phyloP scores from a whole-genome alignment of 805 yeast genomes.

The Candida rishiriensis region DNA sequence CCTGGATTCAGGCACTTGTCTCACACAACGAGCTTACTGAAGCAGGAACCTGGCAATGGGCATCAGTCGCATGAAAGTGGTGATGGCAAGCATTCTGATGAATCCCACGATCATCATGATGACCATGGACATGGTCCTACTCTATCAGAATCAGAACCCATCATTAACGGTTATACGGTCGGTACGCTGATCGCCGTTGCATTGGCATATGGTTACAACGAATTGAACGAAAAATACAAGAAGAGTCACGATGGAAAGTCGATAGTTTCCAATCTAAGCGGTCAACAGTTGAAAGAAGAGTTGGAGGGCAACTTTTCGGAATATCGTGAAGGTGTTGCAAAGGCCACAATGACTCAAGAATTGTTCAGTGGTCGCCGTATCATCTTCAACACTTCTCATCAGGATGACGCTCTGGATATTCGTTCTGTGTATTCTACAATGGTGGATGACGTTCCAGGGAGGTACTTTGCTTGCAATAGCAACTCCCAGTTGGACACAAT shows the following conservation, averaged over 20 bases:
- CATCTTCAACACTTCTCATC: no score
- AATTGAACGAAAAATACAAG: conserved; percentile 46
- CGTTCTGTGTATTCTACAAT: conserved; percentile 14
- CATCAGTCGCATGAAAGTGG: neutral
- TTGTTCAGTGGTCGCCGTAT: conserved; percentile 10
- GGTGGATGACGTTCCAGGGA: conserved; percentile 30
- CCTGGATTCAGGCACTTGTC: no score
- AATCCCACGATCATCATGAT: conserved; percentile 11
- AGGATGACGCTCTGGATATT: conserved; percentile 6
- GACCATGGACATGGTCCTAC: conserved; percentile 18
- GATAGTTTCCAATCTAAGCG: conserved; percentile 14
- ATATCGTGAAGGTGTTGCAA: conserved; percentile 22
- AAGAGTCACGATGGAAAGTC: conserved; percentile 35
- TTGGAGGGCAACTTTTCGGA: conserved; percentile 17
- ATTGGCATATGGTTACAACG: conserved; percentile 39
- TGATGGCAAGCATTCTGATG: conserved; percentile 7
- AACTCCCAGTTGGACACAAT: conserved; percentile 24
- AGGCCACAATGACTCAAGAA: conserved; percentile 15
- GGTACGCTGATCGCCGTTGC: conserved; percentile 15
- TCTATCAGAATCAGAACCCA: conserved; percentile 25
- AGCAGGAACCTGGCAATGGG: no score
- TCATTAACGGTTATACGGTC: conserved; percentile 24
- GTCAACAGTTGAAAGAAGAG: conserved; percentile 14
- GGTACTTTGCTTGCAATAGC: conserved; percentile 24
- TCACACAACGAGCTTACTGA: no score